Evolutionary conservation across 2,329 filamentous ascomycete species (phyloP).

Genomic region (Penicillium griseofulvum): DNA sequence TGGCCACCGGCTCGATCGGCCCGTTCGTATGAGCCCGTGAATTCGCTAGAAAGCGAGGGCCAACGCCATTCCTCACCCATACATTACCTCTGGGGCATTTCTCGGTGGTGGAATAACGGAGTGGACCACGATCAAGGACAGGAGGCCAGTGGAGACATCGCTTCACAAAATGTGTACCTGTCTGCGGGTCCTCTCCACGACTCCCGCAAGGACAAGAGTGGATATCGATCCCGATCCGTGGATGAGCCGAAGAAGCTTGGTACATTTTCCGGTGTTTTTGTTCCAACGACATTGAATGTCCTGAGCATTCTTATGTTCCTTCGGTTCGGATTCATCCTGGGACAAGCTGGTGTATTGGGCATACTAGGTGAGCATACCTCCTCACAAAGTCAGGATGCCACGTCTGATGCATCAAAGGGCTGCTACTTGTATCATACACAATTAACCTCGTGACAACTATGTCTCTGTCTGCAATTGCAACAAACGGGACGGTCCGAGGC

Average conservation of each 20-base stretch:
- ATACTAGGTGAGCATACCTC: constrained; percentile 63
- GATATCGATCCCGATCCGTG: constrained; percentile 23
- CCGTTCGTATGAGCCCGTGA: constrained; percentile 27
- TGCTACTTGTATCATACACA: constrained; percentile 72
- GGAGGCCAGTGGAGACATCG: constrained; percentile 7
- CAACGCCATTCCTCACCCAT: constrained; percentile 20
- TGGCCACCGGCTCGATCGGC: constrained; percentile 20
- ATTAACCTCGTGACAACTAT: constrained; percentile 82
- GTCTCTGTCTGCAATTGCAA: constrained; percentile 83
- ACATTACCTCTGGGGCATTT: constrained; percentile 26
- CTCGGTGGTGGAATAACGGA: constrained; percentile 25
- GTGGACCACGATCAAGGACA: constrained; percentile 9
- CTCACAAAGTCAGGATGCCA: background rate
- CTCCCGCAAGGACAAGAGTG: constrained; percentile 30
- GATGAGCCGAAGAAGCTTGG: constrained; percentile 63
- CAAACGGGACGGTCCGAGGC: constrained; percentile 83
- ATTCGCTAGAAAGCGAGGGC: constrained; percentile 15
- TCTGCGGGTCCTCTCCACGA: constrained; percentile 26
- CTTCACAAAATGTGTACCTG: constrained; percentile 11
- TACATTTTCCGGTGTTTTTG: constrained; percentile 75
- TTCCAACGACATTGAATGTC: constrained; percentile 85
- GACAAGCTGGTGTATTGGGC: constrained; percentile 73
- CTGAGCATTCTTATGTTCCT: constrained; percentile 91
- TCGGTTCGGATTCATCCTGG: constrained; percentile 79
- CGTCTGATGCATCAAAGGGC: constrained; percentile 48